phyloP scores from a whole-genome alignment of 2,329 filamentous ascomycete species.

The Endoconidiophora laricicola region DNA sequence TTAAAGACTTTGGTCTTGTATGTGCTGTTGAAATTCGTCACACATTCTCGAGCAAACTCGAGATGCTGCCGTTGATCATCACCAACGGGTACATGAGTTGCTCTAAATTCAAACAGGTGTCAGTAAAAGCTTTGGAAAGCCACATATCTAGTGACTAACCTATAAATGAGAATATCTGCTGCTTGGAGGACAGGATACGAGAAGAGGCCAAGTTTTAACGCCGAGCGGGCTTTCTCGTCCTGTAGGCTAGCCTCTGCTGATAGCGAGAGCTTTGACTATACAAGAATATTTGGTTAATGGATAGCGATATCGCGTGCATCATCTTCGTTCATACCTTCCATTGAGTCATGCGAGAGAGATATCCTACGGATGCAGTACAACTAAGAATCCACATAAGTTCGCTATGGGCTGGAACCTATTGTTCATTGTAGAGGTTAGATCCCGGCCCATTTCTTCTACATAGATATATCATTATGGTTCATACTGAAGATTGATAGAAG shows the following conservation, averaged over 20 bases:
- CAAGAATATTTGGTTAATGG: background rate
- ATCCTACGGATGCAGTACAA: slow-evolving; percentile 80
- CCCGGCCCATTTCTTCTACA: background rate
- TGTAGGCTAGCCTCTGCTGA: slow-evolving; percentile 39
- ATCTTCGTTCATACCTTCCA: slow-evolving; percentile 58
- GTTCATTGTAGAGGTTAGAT: background rate
- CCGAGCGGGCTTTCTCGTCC: slow-evolving; percentile 39
- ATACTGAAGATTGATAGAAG: slow-evolving; percentile 66
- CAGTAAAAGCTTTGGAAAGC: background rate
- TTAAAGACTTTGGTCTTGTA: slow-evolving; percentile 45
- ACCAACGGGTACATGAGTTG: slow-evolving; percentile 92
- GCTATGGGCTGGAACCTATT: slow-evolving; percentile 55
- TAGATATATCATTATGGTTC: background rate
- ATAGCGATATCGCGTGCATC: background rate
- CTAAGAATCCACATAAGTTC: slow-evolving; percentile 97
- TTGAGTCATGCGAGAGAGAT: slow-evolving; percentile 96
- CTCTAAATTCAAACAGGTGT: slow-evolving; percentile 27
- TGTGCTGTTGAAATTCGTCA: slow-evolving; percentile 67
- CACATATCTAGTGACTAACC: slow-evolving; percentile 26
- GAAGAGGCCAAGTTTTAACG: slow-evolving; percentile 74
- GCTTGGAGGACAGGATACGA: slow-evolving; percentile 93
- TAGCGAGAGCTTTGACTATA: slow-evolving; percentile 56
- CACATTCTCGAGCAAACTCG: slow-evolving; percentile 78
- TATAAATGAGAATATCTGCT: slow-evolving; percentile 79
- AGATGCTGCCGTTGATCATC: slow-evolving; percentile 89